Percentiles rank a stretch among this genome's conserved stretches.
phyloP scores from a whole-genome alignment of 805 yeast genomes.

The Saturnispora saitoi region DNA sequence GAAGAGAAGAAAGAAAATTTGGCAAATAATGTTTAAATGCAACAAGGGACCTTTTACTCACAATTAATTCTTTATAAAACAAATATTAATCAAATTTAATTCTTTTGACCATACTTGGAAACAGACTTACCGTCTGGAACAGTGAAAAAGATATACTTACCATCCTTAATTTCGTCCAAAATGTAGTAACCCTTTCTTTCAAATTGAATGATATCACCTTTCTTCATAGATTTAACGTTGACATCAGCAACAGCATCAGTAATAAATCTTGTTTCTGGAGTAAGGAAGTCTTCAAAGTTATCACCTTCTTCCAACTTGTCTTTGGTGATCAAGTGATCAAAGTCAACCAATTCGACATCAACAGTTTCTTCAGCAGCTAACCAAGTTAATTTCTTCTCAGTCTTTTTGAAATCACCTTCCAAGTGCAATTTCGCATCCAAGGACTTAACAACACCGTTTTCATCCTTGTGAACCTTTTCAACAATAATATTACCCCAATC shows the following conservation, averaged over 20 bases:
- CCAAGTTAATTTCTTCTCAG: constrained; percentile 93
- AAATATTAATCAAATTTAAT: constrained; percentile 11
- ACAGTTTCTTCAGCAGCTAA: constrained; percentile 71
- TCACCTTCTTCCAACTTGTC: constrained; percentile 94
- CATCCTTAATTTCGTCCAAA: constrained; percentile 56
- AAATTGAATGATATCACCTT: constrained; percentile 84
- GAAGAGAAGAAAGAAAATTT: not conserved
- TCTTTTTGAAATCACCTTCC: constrained; percentile 95
- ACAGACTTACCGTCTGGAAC: constrained; percentile 93
- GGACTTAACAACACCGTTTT: constrained; percentile 42
- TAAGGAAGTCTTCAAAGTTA: constrained; percentile 83
- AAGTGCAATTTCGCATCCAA: constrained; percentile 75
- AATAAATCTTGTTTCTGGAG: constrained; percentile 80
- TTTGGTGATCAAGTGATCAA: constrained; percentile 90
- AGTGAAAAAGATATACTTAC: constrained; percentile 72
- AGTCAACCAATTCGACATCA: constrained; percentile 74
- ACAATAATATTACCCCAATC: constrained; percentile 96
- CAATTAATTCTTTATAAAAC: not conserved
- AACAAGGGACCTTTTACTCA: not conserved
- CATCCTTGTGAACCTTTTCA: constrained; percentile 58
- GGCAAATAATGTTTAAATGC: not conserved
- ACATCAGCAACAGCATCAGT: constrained; percentile 70
- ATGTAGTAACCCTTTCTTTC: constrained; percentile 96
- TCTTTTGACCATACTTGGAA: constrained; percentile 64
- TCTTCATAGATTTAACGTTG: constrained; percentile 67